Percentiles rank a stretch among this genome's conserved stretches.
Evolutionary conservation across 202 grass and related monocot genomes (phyloP).

Genomic region (Panicum virgatum): DNA sequence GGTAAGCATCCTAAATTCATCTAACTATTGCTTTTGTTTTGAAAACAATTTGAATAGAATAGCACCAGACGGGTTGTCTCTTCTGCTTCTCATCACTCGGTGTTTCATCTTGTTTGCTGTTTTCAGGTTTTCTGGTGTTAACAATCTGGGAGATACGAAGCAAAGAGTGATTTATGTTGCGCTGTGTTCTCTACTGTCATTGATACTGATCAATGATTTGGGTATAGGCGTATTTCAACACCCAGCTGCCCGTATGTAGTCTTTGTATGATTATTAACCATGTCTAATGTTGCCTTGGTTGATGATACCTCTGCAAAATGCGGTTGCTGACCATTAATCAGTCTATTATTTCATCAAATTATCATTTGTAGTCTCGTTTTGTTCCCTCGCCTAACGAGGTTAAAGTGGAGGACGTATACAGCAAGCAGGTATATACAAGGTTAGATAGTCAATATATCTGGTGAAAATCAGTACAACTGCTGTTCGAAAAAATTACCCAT

Average conservation of each 20-base stretch:
- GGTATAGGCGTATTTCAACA: slow-evolving; percentile 20
- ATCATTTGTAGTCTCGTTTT: background rate
- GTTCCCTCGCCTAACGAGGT: background rate
- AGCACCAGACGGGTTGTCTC: background rate
- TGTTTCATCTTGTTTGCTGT: slow-evolving; percentile 7
- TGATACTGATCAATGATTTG: slow-evolving; percentile 40
- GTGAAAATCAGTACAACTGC: background rate
- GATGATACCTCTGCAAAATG: background rate
- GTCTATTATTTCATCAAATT: background rate
- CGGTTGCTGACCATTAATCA: background rate
- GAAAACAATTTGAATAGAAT: background rate
- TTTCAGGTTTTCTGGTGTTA: slow-evolving; percentile 46
- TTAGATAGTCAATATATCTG: background rate
- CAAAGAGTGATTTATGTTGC: background rate
- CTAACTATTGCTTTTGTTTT: background rate
- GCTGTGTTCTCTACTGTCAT: slow-evolving; percentile 33
- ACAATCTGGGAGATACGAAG: slow-evolving; percentile 15
- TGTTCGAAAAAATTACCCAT: background rate
- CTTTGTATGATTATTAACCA: slow-evolving; percentile 10
- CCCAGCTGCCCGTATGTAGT: background rate
- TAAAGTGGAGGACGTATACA: background rate
- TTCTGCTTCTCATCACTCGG: background rate
- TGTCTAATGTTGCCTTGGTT: background rate
- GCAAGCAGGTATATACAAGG: background rate
- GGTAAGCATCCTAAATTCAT: slow-evolving; percentile 45